phyloP scores from a whole-genome alignment of 208 protist genomes.

The Leishmania martiniquensis region DNA sequence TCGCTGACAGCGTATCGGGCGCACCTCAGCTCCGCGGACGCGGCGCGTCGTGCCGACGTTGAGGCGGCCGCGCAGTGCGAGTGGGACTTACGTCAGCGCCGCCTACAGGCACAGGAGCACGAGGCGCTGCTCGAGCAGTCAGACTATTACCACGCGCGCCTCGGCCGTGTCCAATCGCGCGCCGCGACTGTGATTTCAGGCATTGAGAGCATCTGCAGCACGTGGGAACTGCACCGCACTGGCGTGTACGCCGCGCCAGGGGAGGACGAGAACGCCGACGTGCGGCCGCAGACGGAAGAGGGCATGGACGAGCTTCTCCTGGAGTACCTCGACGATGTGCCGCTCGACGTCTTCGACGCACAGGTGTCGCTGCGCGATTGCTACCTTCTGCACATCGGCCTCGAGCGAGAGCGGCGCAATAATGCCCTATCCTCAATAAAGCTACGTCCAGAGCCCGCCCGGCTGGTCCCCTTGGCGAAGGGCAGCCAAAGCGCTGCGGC shows the following conservation, averaged over 20 bases:
- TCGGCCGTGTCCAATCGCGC: constrained; percentile 31
- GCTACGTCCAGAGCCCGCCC: neutral
- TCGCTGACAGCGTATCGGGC: constrained; percentile 2
- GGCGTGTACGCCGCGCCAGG: constrained; percentile 40
- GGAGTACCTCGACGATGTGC: constrained; percentile 59
- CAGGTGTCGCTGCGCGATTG: constrained; percentile 65
- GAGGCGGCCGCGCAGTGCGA: constrained; percentile 22
- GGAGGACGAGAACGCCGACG: constrained; percentile 3
- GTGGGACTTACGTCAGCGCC: constrained; percentile 15
- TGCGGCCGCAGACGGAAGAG: constrained; percentile 3
- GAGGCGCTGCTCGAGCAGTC: constrained; percentile 48
- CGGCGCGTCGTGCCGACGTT: constrained; percentile 7
- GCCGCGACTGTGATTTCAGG: constrained; percentile 38
- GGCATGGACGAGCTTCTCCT: constrained; percentile 68
- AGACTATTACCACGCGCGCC: constrained; percentile 45
- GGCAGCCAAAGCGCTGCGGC: neutral
- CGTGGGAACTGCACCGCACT: constrained; percentile 63
- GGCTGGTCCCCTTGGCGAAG: neutral
- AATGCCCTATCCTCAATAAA: constrained; percentile 11
- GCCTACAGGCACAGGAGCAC: constrained; percentile 22
- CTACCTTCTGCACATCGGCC: constrained; percentile 49
- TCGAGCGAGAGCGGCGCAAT: constrained; percentile 29
- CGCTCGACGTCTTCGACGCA: constrained; percentile 62
- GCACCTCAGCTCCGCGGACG: constrained; percentile 8
- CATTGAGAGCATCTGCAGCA: constrained; percentile 48